Conservation (phyloP, 306 rosid genomes). For the Canavalia gladiata region DNA sequence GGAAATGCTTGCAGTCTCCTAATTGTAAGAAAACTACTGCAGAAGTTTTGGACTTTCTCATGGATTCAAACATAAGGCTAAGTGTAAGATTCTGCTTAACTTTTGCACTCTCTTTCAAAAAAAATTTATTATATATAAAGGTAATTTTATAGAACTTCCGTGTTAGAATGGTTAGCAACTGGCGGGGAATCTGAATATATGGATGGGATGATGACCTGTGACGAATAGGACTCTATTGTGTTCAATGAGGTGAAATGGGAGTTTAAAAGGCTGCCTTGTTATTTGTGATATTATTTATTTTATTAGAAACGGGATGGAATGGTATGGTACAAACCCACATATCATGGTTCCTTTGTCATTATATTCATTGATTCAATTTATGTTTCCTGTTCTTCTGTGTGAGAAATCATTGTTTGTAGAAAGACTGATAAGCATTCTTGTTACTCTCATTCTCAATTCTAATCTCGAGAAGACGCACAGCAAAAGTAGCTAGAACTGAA, state of each 20-base stretch:
- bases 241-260: conserved; percentile 12
- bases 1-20: conserved; percentile 79
- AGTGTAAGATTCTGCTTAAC: conserved; percentile 69
- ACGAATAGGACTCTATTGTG: neutral
- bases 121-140: neutral
- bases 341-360: neutral
- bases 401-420: conserved; percentile 15
- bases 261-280: conserved; percentile 10
- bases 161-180: neutral
- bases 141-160: neutral
- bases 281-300: neutral
- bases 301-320: conserved; percentile 7
- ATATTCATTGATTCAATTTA: conserved; percentile 5
- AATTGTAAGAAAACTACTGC: conserved; percentile 70
- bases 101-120: conserved; percentile 4
- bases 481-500: conserved; percentile 17
- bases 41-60: conserved; percentile 80
- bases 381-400: neutral
- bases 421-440: neutral
- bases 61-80: conserved; percentile 82
- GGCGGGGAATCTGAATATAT: neutral
- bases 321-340: neutral
- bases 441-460: neutral
- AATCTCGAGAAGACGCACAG: conserved; percentile 14
- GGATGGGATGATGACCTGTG: conserved; percentile 20